Evolutionary conservation across 1,284 basidiomycete species (phyloP).

Genomic region (Puccinia novopanici): DNA sequence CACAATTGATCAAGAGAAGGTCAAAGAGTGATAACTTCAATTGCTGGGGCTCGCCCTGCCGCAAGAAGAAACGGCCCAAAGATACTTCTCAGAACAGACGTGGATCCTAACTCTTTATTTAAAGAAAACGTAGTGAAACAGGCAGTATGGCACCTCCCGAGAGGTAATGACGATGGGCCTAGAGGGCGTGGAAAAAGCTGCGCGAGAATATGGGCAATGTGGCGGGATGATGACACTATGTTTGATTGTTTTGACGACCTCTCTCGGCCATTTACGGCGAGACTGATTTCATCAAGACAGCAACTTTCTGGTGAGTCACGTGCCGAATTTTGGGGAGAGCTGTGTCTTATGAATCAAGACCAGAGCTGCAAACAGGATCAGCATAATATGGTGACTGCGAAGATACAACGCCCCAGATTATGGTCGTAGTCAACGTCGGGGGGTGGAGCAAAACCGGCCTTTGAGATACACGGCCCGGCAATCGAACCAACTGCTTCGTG

Average conservation of each 20-base stretch:
- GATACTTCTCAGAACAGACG: background rate
- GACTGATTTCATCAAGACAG: constrained; percentile 25
- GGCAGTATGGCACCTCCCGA: background rate
- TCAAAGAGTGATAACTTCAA: background rate
- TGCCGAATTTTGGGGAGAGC: background rate
- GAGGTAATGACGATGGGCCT: background rate
- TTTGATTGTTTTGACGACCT: background rate
- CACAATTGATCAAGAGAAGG: background rate
- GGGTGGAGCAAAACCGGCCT: background rate
- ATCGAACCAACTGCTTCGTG: constrained; percentile 2
- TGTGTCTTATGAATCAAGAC: constrained; percentile 8
- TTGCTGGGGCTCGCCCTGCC: background rate
- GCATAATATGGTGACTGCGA: constrained; percentile 8
- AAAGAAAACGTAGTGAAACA: no score
- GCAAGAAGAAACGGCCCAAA: background rate
- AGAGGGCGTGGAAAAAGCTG: background rate
- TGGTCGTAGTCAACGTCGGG: background rate
- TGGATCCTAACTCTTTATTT: no score
- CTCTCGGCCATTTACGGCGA: background rate
- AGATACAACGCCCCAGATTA: constrained; percentile 16
- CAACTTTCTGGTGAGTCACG: background rate
- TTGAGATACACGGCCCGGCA: background rate
- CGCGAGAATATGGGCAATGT: background rate
- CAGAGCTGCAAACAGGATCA: constrained; percentile 22
- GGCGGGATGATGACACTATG: background rate